phyloP scores from a whole-genome alignment of 2,329 filamentous ascomycete genomes.

The Hypoxylon sp. region DNA sequence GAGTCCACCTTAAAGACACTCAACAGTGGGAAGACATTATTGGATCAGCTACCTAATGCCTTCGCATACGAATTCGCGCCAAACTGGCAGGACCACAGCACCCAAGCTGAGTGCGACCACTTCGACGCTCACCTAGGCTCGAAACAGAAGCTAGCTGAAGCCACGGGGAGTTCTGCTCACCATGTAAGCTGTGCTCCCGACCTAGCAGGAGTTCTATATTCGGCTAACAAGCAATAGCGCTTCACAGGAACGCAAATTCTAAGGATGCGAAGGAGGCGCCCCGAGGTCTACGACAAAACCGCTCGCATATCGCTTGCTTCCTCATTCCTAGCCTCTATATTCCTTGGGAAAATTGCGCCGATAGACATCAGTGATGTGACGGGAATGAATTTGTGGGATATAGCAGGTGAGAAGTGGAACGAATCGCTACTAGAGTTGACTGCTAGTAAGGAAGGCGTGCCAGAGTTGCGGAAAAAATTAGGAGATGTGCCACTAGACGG shows the following conservation, averaged over 20 bases:
- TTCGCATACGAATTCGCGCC: constrained; percentile 91
- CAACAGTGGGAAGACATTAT: constrained; percentile 72
- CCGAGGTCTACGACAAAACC: constrained; percentile 84
- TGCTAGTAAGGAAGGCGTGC: constrained; percentile 71
- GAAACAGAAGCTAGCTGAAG: constrained; percentile 77
- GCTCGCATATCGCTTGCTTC: constrained; percentile 93
- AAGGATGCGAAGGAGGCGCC: constrained; percentile 84
- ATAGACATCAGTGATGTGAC: constrained; percentile 96
- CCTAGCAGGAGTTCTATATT: neutral
- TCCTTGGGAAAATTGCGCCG: constrained; percentile 87
- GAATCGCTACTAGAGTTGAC: constrained; percentile 81
- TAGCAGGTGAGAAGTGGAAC: constrained; percentile 80
- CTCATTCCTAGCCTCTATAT: constrained; percentile 92
- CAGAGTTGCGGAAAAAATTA: constrained; percentile 81
- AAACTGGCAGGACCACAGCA: constrained; percentile 98
- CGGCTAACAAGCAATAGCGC: constrained; percentile 67
- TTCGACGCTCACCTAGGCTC: constrained; percentile 83
- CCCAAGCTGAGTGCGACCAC: constrained; percentile 88
- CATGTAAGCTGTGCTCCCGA: constrained; percentile 73
- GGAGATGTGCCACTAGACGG: constrained; percentile 86
- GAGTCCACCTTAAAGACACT: constrained; percentile 74
- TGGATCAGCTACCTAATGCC: constrained; percentile 79
- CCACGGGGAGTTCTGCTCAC: constrained; percentile 93
- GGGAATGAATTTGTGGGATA: constrained; percentile 98
- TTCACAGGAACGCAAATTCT: constrained; percentile 99